Evolutionary conservation across 2,329 filamentous ascomycete genomes (phyloP).

Genomic region (Didymella pinodella): DNA sequence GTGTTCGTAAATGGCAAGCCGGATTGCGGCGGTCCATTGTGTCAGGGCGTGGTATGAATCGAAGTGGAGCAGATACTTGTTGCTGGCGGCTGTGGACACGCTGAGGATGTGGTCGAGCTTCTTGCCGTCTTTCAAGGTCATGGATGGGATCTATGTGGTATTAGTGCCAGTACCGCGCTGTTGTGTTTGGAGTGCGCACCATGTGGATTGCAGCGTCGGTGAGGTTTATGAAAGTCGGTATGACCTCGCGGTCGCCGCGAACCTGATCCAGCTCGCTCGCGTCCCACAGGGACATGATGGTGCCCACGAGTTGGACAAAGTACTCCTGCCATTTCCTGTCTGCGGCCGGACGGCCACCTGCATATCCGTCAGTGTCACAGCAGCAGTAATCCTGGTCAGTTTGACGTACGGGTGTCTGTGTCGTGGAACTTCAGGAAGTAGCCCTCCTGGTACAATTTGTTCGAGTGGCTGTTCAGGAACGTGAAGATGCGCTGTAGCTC

Average conservation of each 20-base stretch:
- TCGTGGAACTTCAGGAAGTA: constrained; percentile 98
- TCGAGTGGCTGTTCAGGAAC: constrained; percentile 91
- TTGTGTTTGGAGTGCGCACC: constrained; percentile 62
- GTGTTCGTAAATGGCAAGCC: constrained; percentile 93
- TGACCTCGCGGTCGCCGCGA: constrained; percentile 81
- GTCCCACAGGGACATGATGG: constrained; percentile 94
- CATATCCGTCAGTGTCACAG: constrained; percentile 34
- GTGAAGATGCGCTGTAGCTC: constrained; percentile 95
- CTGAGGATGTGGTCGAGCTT: constrained; percentile 94
- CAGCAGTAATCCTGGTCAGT: constrained; percentile 7
- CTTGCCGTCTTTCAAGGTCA: constrained; percentile 85
- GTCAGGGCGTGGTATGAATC: constrained; percentile 91
- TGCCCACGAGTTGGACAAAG: constrained; percentile 95
- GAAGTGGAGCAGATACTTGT: constrained; percentile 95
- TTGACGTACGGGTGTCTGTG: constrained; percentile 81
- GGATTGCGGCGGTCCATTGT: constrained; percentile 95
- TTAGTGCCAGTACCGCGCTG: constrained; percentile 24
- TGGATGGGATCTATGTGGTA: constrained; percentile 64
- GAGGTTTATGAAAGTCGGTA: constrained; percentile 93
- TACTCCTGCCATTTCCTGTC: constrained; percentile 95
- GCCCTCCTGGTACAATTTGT: constrained; percentile 97
- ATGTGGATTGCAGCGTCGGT: constrained; percentile 98
- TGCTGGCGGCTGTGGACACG: constrained; percentile 92
- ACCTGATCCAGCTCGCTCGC: constrained; percentile 88
- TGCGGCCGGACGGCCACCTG: constrained; percentile 84